Base-by-base conservation (phyloP, 306 rosid species). In the Comarum palustre region DNA sequence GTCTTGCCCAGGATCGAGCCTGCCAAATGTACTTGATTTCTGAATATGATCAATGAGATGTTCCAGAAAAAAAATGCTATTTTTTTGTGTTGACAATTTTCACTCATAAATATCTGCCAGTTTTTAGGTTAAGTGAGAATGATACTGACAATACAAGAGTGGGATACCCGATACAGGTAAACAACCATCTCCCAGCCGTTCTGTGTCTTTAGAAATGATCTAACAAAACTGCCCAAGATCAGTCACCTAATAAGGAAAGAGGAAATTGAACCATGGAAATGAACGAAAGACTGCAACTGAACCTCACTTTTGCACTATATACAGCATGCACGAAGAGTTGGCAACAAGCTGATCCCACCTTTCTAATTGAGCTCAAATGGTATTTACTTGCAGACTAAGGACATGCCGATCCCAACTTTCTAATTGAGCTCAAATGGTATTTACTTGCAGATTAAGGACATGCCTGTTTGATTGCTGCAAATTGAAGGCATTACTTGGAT, bases 291-390 rank as follows among this genome's bases (percentile, higher is more conserved):
- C 24, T 24, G 4, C 57, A 19, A 50, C 24, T 19, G 57, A 50
- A 50, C 57, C 57, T 39, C 63, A 71, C 73, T 73, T 75, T 77
- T 34, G 82, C 81, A 67, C 71, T 74, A 82, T 83, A 68, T 80
- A 86, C 91, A 82, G 77, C 65, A 71, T 82, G 74, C 60, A 78
- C 72, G 11, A 54, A 55, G 72, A 68, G 42, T 57, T 45, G 29
- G 36, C 45, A 48, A 50, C 61, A 25, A 19, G 52, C 61, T 55
- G 14, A 24, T 55, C 57, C 46, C 48, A 69, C 59, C 80, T 73
- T 69, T 77, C 81, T 43, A 45, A 8, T 47, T 68, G 66, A 71
- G 41, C 41, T 36, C 41, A 36, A 36, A 6, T 6, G 8, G 41
- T 36, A 36, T 36, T 36, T 36, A 36, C 41, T 36, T 36, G 38